These are phyloP conservation scores for Colletotrichum sp. DNA, from an alignment of 2,329 filamentous ascomycete genomes.

Conservation along the genomic window DNA sequence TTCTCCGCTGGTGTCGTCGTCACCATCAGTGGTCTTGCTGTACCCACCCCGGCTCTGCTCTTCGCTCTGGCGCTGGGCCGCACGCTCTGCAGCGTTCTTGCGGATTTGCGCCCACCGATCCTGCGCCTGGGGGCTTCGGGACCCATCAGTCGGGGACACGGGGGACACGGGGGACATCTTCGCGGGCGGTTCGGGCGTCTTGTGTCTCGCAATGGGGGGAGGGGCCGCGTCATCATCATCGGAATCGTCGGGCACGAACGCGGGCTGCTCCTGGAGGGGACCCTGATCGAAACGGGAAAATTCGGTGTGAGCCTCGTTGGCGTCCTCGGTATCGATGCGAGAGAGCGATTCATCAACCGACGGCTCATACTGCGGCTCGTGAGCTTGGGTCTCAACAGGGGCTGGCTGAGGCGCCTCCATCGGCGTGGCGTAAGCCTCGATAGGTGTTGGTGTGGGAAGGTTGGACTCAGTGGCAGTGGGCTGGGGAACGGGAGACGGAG, in stretches of 20 bases:
- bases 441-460: conserved; percentile 20
- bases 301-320: conserved; percentile 62
- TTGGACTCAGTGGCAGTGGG: conserved; percentile 20
- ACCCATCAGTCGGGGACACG: conserved; percentile 32
- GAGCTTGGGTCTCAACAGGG: conserved; percentile 16
- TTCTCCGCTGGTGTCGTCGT: conserved; percentile 93
- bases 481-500: conserved; percentile 23
- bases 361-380: conserved; percentile 47
- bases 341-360: conserved; percentile 57
- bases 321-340: conserved; percentile 64
- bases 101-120: conserved; percentile 97
- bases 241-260: conserved; percentile 72
- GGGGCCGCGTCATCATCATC: conserved; percentile 53
- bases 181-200: conserved; percentile 28
- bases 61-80: conserved; percentile 68
- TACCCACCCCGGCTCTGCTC: conserved; percentile 64
- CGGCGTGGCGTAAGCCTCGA: conserved; percentile 17
- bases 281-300: conserved; percentile 84
- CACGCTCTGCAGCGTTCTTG: conserved; percentile 89
- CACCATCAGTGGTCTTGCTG: conserved; percentile 64
- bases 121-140: conserved; percentile 48
- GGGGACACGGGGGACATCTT: conserved; percentile 27
- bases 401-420: conserved; percentile 18
- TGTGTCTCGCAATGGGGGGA: conserved; percentile 55
- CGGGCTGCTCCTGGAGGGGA: conserved; percentile 84